These are phyloP conservation scores for Caryocar brasiliense DNA, from an alignment of 441 rosid species.

Conservation along the genomic window DNA sequence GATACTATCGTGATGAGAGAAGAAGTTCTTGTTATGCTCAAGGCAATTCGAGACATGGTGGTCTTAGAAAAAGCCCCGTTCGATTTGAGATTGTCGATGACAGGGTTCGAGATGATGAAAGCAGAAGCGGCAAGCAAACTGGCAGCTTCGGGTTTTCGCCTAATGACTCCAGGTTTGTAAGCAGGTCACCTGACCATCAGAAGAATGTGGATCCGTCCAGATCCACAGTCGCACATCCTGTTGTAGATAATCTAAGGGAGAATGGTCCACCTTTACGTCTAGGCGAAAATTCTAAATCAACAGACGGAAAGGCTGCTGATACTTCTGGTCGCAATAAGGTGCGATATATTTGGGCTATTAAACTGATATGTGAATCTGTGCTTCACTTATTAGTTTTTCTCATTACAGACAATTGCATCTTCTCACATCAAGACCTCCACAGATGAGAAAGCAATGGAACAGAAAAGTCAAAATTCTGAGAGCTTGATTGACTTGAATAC, in stretches of 20 bases:
- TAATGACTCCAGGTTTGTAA: slow-evolving; percentile 28
- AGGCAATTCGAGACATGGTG: slow-evolving; percentile 38
- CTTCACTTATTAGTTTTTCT: not conserved
- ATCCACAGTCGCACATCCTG: slow-evolving; percentile 23
- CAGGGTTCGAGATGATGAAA: slow-evolving; percentile 48
- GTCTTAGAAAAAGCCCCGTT: slow-evolving; percentile 38
- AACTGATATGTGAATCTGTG: not conserved
- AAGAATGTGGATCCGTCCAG: slow-evolving; percentile 21
- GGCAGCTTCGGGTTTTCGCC: slow-evolving; percentile 14
- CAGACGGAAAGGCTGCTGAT: slow-evolving; percentile 23
- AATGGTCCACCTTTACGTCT: slow-evolving; percentile 18
- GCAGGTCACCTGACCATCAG: slow-evolving; percentile 36
- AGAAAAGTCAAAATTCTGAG: slow-evolving; percentile 16
- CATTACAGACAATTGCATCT: slow-evolving; percentile 31
- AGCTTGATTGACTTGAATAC: slow-evolving; percentile 36
- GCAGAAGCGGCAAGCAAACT: slow-evolving; percentile 25
- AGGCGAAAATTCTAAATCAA: slow-evolving; percentile 24
- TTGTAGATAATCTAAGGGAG: slow-evolving; percentile 25
- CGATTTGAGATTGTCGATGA: slow-evolving; percentile 84
- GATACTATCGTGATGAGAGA: slow-evolving; percentile 41
- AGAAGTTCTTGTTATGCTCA: slow-evolving; percentile 35
- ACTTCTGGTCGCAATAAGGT: slow-evolving; percentile 35
- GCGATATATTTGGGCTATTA: not conserved
- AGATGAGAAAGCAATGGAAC: slow-evolving; percentile 12
- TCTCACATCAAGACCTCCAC: slow-evolving; percentile 12